Percentiles rank a stretch among this genome's conserved stretches.
Evolutionary conservation across 441 rosid genomes (phyloP).

Genomic region (Arabidopsis lyrata): DNA sequence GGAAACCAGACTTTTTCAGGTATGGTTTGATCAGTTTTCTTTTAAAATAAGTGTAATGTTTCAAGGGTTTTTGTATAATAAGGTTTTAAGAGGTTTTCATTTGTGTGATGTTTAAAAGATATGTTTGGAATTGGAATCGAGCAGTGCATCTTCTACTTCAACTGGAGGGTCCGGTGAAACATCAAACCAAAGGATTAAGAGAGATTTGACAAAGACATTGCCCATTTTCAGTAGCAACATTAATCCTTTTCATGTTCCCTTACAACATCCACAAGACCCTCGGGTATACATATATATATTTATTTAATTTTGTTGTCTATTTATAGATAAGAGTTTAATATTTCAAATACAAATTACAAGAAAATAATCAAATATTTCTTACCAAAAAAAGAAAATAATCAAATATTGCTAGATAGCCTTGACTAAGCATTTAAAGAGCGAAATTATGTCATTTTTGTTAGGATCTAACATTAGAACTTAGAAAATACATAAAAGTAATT

Average conservation of each 20-base stretch:
- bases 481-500: not conserved
- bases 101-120: constrained; percentile 42
- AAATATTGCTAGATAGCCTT: not conserved
- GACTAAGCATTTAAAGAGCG: not conserved
- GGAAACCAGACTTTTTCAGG: constrained; percentile 67
- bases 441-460: not conserved
- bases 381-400: too few species aligned
- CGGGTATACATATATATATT: constrained; percentile 35
- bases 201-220: constrained; percentile 44
- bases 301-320: not conserved
- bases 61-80: not conserved
- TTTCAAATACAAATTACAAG: constrained; percentile 1
- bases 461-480: not conserved
- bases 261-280: constrained; percentile 35
- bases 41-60: not conserved
- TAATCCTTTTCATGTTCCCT: constrained; percentile 42
- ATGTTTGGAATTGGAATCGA: constrained; percentile 64
- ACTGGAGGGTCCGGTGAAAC: constrained; percentile 55
- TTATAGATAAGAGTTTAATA: not conserved
- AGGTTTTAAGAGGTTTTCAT: not conserved
- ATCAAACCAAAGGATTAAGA: constrained; percentile 54
- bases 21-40: constrained; percentile 8
- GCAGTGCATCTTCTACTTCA: constrained; percentile 52
- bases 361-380: too few species aligned
- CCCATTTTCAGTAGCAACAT: constrained; percentile 46